These are phyloP conservation scores for Fraxinus xanthoxyloides DNA, from an alignment of 305 asterid genomes.

Conservation along the genomic window DNA sequence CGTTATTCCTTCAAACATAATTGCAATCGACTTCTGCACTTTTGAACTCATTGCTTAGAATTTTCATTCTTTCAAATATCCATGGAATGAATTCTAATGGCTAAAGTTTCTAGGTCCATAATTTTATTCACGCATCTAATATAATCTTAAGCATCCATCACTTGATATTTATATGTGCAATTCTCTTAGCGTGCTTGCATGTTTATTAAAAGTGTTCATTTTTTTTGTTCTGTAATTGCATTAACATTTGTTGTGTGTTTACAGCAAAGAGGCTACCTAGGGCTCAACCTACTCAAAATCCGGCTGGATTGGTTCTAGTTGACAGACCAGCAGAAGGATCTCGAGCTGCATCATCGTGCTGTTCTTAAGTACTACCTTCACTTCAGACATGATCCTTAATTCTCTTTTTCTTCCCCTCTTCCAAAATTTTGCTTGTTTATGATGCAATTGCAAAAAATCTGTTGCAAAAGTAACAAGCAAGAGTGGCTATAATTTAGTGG, in stretches of 20 bases:
- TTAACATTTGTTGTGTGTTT: not conserved
- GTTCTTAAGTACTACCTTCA: slow-evolving; percentile 33
- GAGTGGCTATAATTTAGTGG: not conserved
- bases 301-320: slow-evolving; percentile 79
- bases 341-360: slow-evolving; percentile 55
- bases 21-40: not conserved
- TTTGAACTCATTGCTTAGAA: not conserved
- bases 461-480: not conserved
- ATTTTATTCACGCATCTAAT: not conserved
- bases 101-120: not conserved
- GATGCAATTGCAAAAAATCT: not conserved
- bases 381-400: not conserved
- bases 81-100: too few species aligned
- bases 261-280: slow-evolving; percentile 77
- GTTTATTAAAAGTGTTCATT: not conserved
- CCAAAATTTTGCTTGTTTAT: not conserved
- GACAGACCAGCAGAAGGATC: slow-evolving; percentile 77
- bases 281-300: slow-evolving; percentile 69
- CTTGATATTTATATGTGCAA: not conserved
- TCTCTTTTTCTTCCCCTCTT: too few species aligned
- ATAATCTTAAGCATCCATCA: not conserved
- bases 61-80: too few species aligned
- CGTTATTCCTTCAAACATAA: not conserved
- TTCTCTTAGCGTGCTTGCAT: not conserved
- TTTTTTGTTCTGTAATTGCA: not conserved